Evolutionary conservation across 2,329 filamentous ascomycete genomes (phyloP), one percentile per base, ranked within the genome.

Genomic region (Alternaria arborescens): DNA sequence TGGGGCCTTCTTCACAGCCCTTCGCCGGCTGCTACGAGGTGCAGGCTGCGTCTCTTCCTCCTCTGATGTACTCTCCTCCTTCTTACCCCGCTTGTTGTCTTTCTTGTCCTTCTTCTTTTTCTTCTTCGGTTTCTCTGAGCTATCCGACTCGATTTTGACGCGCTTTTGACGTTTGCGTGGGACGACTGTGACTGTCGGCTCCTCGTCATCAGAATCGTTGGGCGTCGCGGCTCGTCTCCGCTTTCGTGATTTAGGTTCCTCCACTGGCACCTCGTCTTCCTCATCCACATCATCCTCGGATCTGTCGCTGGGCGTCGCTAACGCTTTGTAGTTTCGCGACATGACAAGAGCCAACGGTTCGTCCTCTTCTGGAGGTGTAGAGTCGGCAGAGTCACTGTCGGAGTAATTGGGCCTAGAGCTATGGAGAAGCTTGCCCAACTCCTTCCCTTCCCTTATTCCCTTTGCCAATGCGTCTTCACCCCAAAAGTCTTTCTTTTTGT

Each of bases 401-500:
- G 68, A 71, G 50, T 67, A 71, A 8, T 67, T 67, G 52, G 75
- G 73, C 65, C 73, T 26, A 26, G 24, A 26, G 24, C 24, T 72
- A 73, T 72, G 36, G 7, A 63, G 58, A 3, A 70, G 71, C 65
- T 66, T 59, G 3, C 72, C 72, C 28, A 65, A 36, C n/a, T 54
- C 55, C 69, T 70, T 67, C 5, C 62, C 62, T 36, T 57, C 48
- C 8, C 61, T 28, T 18, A 60, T 66, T 48, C 66, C 60, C 3
- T 32, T 56, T 12, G 69, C 68, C 28, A 75, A 46, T 42, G 71
- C 67, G 55, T 65, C 69, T 30, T 65, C 71, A 68, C 71, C 68
- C 52, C 52, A 62, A 53, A 46, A 70, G n/a, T 58, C 76, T 71
- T 52, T 41, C 14, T 38, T 16, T 8, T 55, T 26, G 6, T 14